Evolutionary conservation across 352 stramenopile species (phyloP).

Genomic region (Globisporangium sylvaticum): DNA sequence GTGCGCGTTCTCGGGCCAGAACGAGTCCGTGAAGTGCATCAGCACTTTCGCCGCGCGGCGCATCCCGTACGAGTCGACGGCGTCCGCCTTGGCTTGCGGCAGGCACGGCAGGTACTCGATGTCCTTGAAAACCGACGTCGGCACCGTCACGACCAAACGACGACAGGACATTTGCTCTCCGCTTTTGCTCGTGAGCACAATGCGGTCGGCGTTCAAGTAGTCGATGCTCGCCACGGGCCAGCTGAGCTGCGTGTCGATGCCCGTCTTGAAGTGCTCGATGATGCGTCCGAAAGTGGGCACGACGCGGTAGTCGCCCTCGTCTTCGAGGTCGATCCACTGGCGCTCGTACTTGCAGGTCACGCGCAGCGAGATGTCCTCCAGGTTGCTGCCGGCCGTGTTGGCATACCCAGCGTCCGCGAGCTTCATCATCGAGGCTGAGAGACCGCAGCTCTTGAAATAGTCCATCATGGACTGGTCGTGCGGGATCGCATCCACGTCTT

Average conservation of each 20-base stretch:
- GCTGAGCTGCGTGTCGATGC: constrained; percentile 43
- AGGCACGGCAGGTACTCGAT: constrained; percentile 65
- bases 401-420: constrained; percentile 75
- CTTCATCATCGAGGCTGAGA: constrained; percentile 80
- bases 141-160: constrained; percentile 68
- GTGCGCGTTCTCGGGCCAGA: constrained; percentile 72
- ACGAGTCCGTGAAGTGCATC: constrained; percentile 57
- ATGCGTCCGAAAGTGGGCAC: constrained; percentile 67
- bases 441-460: constrained; percentile 57
- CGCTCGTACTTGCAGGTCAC: constrained; percentile 78
- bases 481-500: constrained; percentile 59
- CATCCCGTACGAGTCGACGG: constrained; percentile 70
- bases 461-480: constrained; percentile 67
- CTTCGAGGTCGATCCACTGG: constrained; percentile 80
- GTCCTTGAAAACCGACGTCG: constrained; percentile 72
- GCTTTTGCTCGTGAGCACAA: constrained; percentile 50
- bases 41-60: constrained; percentile 72
- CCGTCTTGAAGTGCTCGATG: constrained; percentile 50
- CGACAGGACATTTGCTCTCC: constrained; percentile 59
- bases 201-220: constrained; percentile 41
- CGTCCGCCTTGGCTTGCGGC: constrained; percentile 48
- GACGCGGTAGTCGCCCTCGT: constrained; percentile 77
- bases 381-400: constrained; percentile 65
- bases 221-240: constrained; percentile 60
- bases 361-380: constrained; percentile 76